Evolutionary conservation across 441 rosid species (phyloP).

Genomic region (Jatropha multifida): DNA sequence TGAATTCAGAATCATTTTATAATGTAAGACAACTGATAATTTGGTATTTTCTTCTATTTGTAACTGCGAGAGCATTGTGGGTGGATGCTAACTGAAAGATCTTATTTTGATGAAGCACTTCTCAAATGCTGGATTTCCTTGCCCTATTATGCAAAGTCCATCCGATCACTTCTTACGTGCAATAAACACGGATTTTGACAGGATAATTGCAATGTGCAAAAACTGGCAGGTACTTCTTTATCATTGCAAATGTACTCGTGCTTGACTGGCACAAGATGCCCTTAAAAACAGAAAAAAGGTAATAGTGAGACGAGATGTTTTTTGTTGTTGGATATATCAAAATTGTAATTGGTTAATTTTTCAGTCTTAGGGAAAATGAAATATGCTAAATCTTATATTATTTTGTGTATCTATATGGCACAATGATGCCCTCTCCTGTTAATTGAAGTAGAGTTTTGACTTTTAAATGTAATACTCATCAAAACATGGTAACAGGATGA

Average conservation of each 20-base stretch:
- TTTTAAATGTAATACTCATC: constrained; percentile 10
- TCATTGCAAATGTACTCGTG: not conserved
- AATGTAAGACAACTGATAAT: not conserved
- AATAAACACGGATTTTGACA: constrained; percentile 96
- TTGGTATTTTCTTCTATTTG: constrained; percentile 1
- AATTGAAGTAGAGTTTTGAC: not conserved
- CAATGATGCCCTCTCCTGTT: not conserved
- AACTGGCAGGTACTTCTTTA: constrained; percentile 81
- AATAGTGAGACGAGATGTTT: constrained; percentile 2
- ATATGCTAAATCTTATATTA: not conserved
- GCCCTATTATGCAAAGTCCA: constrained; percentile 99
- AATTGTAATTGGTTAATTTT: not conserved
- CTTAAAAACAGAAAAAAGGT: not conserved
- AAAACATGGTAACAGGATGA: constrained; percentile 60
- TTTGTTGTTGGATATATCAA: not conserved
- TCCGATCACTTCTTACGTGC: constrained; percentile 98
- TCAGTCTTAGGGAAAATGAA: not conserved
- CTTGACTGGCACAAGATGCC: constrained; percentile 6
- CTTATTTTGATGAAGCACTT: constrained; percentile 70
- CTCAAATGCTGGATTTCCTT: constrained; percentile 99
- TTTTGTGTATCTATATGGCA: not conserved
- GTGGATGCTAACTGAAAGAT: constrained; percentile 27
- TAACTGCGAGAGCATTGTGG: constrained; percentile 18
- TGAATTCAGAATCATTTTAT: not conserved
- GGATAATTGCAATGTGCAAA: constrained; percentile 99